Base-by-base conservation (phyloP, 2,329 filamentous ascomycete species). In the Endoconidiophora polonica region DNA sequence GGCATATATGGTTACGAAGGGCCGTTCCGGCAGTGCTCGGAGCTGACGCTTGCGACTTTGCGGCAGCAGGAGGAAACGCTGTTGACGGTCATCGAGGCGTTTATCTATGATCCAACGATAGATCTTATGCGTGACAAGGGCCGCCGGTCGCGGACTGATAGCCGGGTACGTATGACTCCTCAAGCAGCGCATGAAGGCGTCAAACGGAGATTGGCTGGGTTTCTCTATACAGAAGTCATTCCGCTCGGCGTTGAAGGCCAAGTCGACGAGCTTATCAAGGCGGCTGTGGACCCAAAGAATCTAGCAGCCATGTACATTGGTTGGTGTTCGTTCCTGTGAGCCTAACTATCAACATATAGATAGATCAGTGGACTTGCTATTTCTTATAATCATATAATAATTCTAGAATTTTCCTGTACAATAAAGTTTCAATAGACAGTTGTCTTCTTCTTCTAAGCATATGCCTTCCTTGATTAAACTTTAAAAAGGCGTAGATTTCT, bases 81-180 rank as follows among this genome's bases (percentile, higher is more conserved):
- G 52, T 94, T 98, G 81, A 95, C 90, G 0, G 90, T 98, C 46
- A 72, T 99, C 1, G 93, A 98, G 67, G 88, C 91, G 0, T 99
- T 98, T 61, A 76, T 98, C 56, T 88, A 98, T 61, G 91, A 99
- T 62, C 91, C 91, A 0, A 96, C 93, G 12, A 79, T 94, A 10
- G 93, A 99, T 60, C 79, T 96, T 55, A 77, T 95, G 58, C 68
- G 68, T 55, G 82, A 82, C 48, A 86, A 83, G 62, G 79, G 77
- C 57, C 70, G 72, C 62, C 73, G 59, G 55, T 65, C 62, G 16
- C 36, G 37, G n/a, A 24, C 14, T 5, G 48, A 50, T n/a, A 44
- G 39, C 24, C 26, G 24, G 7, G 37, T 42, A n/a, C 20, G 48
- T 7, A 63, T 78, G 45, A 73, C 76, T 55, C 74, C 75, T 26